Conservation (phyloP, 345 rosid species). For the Brassica nigra region DNA sequence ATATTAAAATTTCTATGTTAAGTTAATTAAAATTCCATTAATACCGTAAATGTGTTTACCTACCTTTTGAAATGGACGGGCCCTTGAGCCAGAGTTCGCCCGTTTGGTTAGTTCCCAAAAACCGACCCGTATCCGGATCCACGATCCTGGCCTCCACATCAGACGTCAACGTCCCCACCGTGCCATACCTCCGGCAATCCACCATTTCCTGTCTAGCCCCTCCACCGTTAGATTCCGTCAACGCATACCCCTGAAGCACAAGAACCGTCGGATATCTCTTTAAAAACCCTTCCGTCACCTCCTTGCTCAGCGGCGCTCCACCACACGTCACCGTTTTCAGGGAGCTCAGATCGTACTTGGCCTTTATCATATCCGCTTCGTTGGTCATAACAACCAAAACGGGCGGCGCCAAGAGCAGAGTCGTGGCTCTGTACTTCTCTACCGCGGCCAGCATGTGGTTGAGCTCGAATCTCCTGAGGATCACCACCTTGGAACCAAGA, state of each 20-base stretch:
- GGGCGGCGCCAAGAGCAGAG: slow-evolving; percentile 69
- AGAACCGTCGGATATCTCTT: slow-evolving; percentile 56
- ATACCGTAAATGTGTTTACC: too few species aligned
- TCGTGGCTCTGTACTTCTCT: slow-evolving; percentile 53
- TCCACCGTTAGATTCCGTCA: slow-evolving; percentile 72
- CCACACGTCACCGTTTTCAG: slow-evolving; percentile 55
- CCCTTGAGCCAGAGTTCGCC: slow-evolving; percentile 74
- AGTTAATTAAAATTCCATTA: too few species aligned
- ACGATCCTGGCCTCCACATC: slow-evolving; percentile 34
- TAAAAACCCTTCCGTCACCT: slow-evolving; percentile 63
- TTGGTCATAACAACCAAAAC: slow-evolving; percentile 64
- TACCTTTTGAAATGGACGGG: slow-evolving; percentile 27
- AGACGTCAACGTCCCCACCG: slow-evolving; percentile 66
- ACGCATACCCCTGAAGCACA: slow-evolving; percentile 68
- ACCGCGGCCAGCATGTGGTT: slow-evolving; percentile 63
- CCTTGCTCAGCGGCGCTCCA: slow-evolving; percentile 84
- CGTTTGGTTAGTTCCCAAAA: slow-evolving; percentile 39
- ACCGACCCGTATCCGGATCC: slow-evolving; percentile 51
- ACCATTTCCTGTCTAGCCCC: slow-evolving; percentile 58
- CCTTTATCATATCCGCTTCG: slow-evolving; percentile 51
- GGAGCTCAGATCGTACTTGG: slow-evolving; percentile 63
- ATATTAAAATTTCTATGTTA: too few species aligned
- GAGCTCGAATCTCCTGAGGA: slow-evolving; percentile 68
- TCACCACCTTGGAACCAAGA: slow-evolving; percentile 54
- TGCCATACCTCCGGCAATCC: slow-evolving; percentile 69